phyloP scores from a whole-genome alignment of 2,329 filamentous ascomycete species.

The Shiraia bambusicola region DNA sequence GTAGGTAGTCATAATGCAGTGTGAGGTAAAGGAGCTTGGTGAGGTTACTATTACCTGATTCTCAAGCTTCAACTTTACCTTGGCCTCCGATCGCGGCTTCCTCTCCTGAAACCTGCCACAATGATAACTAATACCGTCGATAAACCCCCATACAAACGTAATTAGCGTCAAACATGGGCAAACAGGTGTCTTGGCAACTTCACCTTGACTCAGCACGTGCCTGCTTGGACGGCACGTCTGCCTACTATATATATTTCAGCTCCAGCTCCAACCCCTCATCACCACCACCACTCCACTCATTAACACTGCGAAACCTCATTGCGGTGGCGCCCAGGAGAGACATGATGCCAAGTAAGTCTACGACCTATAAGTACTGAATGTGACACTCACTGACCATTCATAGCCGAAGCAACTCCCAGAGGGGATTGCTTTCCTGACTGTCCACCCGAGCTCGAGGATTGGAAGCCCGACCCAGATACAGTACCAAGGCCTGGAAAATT shows the following conservation, averaged over 20 bases:
- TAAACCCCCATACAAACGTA: too few relatives aligned
- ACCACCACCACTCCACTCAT: not conserved
- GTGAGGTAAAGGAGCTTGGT: too few relatives aligned
- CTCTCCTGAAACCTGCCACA: too few relatives aligned
- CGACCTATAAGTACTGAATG: not conserved
- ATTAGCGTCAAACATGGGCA: not conserved
- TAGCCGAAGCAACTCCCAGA: not conserved
- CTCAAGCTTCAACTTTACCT: too few relatives aligned
- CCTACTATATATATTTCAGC: not conserved
- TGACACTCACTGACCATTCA: not conserved
- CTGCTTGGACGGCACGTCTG: not conserved
- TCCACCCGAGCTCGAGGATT: constrained; percentile 8
- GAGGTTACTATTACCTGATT: too few relatives aligned
- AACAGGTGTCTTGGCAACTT: constrained; percentile 3
- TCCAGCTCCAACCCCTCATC: not conserved
- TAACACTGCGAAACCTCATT: too few relatives aligned
- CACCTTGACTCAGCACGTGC: constrained; percentile 4
- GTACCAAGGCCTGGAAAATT: constrained; percentile 6
- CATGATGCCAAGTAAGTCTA: not conserved
- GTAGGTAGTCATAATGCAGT: too few relatives aligned
- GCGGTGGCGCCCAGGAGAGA: too few relatives aligned
- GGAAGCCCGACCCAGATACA: constrained; percentile 10
- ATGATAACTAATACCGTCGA: too few relatives aligned
- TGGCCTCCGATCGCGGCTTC: too few relatives aligned
- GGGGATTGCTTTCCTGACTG: constrained; percentile 14